Base-by-base conservation (phyloP, 768 basidiomycete species). In the Harrya chromipes region DNA sequence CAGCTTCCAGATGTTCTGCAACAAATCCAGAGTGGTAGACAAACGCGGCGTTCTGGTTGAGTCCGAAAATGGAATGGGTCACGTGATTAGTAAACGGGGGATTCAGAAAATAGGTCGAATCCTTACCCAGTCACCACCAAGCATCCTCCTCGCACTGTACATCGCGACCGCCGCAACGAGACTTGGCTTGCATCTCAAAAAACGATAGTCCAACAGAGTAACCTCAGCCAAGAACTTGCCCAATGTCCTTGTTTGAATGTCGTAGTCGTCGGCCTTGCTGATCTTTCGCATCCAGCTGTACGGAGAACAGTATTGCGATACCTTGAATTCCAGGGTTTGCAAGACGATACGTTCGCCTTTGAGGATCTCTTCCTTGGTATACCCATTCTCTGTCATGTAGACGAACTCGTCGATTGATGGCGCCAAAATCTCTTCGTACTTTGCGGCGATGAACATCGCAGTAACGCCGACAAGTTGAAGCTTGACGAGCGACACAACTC, bases 241-340 rank as follows among this genome's bases (percentile, higher is more conserved):
- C 41, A 99, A 74, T 23, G 97, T 99, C 54, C 97, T 78, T 13
- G 97, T 99, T 67, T 97, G 95, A 63, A 98, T 85, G 65, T 98
- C 93, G 68, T 98, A 99, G 69, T 95, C 90, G 72, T 99, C 97
- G 31, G 97, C 95, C 70, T 94, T 97, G 80, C 91, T 94, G 67
- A 99, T 98, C 62, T 86, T 87, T 52, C 97, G 83, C 80, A 98
- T 94, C 95, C 97, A 98, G 67, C 90, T 93, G 75, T 98, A 98
- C 4, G 97, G 97, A 44, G 94, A 97, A 74, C 97, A 98, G 72
- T 99, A 99, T 53, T 94, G 86, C 52, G 94, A 97, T 70, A 99
- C 68, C 69, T 87, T 84, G 74, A 98, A 98, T 54, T 97, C 93
- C 46, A 99, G 81, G 26, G 91, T 90, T 74, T 94, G 92, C 50